phyloP scores from a whole-genome alignment of 2,329 filamentous ascomycete genomes.

The Talaromyces sp. region DNA sequence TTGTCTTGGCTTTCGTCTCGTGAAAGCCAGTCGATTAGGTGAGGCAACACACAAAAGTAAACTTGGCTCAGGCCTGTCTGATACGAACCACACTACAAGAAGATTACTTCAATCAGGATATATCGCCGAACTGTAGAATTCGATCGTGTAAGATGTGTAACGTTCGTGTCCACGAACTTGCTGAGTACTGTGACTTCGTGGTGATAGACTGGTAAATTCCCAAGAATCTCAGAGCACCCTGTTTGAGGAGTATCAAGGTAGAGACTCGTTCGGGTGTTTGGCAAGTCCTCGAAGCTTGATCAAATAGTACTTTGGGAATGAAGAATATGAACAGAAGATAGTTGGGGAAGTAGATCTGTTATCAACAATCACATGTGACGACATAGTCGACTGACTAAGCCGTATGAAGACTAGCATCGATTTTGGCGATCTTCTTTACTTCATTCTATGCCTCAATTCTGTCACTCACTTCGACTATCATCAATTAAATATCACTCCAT shows the following conservation, averaged over 20 bases:
- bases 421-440: background rate
- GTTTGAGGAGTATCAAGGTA: background rate
- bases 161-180: background rate
- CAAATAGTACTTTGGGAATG: too few species aligned
- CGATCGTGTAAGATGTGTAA: background rate
- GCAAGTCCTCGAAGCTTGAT: too few species aligned
- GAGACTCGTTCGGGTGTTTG: background rate
- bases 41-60: background rate
- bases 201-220: background rate
- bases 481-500: background rate
- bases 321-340: background rate
- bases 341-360: background rate
- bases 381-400: background rate
- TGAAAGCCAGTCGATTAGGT: background rate
- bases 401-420: background rate
- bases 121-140: background rate
- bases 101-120: background rate
- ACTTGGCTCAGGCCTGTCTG: background rate
- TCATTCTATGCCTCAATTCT: background rate
- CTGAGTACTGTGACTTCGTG: background rate
- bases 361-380: slow-evolving; percentile 3
- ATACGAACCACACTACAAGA: background rate
- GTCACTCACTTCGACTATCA: background rate
- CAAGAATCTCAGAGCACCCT: background rate
- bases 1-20: background rate